Percentiles rank a stretch among this genome's conserved stretches.
phyloP scores from a whole-genome alignment of 768 basidiomycete genomes.

The Stropharia rugosoannulata region DNA sequence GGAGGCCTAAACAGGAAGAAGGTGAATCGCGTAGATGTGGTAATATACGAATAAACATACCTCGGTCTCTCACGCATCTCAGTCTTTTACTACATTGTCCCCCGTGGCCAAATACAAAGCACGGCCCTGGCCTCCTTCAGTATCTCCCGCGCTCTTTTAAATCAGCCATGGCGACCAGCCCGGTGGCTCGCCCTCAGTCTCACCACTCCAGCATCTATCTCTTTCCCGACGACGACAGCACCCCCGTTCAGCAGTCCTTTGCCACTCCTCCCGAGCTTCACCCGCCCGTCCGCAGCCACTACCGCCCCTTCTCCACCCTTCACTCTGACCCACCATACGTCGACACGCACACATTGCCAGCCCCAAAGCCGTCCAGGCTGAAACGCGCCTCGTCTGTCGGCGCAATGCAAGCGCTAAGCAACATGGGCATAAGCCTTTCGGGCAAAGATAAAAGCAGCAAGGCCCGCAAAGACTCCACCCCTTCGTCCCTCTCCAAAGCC shows the following conservation, averaged over 20 bases:
- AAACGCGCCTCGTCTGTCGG: conserved; percentile 30
- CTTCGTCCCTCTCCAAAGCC: conserved; percentile 13
- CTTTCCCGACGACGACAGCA: conserved; percentile 6
- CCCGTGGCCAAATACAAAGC: conserved; percentile 13
- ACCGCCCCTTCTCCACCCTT: conserved; percentile 39
- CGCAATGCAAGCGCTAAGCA: conserved; percentile 25
- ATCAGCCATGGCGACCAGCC: conserved; percentile 14
- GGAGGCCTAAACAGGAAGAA: conserved; percentile 13
- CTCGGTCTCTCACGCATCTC: conserved; percentile 5
- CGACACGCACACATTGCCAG: conserved; percentile 4
- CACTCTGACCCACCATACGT: conserved; percentile 23
- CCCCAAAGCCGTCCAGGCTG: conserved; percentile 12
- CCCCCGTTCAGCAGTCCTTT: conserved; percentile 6
- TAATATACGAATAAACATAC: conserved; percentile 2
- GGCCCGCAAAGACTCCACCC: conserved; percentile 13
- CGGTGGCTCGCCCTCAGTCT: conserved; percentile 6
- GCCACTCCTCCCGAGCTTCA: conserved; percentile 10
- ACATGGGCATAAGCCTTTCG: conserved; percentile 37
- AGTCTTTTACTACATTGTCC: neutral
- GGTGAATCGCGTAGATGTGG: neutral
- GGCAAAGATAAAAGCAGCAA: conserved; percentile 28
- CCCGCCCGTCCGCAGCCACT: conserved; percentile 28
- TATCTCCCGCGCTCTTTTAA: conserved; percentile 10
- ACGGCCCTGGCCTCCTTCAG: conserved; percentile 14
- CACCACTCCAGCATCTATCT: conserved; percentile 8